Base-by-base conservation (phyloP, 2,329 filamentous ascomycete species). In the Fusarium napiforme region DNA sequence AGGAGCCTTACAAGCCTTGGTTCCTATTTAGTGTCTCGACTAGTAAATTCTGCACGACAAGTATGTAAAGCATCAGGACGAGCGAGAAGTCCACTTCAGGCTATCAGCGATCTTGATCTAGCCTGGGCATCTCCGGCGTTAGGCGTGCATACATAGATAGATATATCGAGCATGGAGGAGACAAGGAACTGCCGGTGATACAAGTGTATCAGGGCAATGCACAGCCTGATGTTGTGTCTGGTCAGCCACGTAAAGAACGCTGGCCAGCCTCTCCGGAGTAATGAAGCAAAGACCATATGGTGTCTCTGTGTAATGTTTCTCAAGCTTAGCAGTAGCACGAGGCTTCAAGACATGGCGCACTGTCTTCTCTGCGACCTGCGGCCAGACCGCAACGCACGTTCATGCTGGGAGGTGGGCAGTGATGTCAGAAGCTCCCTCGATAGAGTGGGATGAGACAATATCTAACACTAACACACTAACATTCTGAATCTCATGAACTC, bases 361-460 rank as follows among this genome's bases (percentile, higher is more conserved):
- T 61, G 70, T 67, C 67, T 66, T 56, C 47, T 60, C 57, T 65
- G 64, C 60, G 70, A 49, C 60, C 56, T 64, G 62, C 65, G 64
- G 45, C 37, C 39, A 57, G 50, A 60, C 32, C 66, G 28, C 61
- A 60, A 40, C 67, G 34, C 61, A 60, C 46, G 64, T 63, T 67
- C 64, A 74, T 62, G 64, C 57, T 56, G 58, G 42, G 42, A 60
- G 37, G 64, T 43, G 37, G 62, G 50, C 57, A 57, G 53, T 77
- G 71, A 74, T 76, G 76, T 77, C 74, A 76, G 67, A 56, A 73
- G 26, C 69, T 76, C 65, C 67, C 62, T 67, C 72, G 58, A 53
- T 45, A 68, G 60, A 72, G 62, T 60, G 42, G 59, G 56, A 66
- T 55, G 63, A 76, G 66, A 65, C 60, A 60, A 57, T 61, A 69